These are phyloP conservation scores for Cadophora gregata DNA, from an alignment of 2,329 filamentous ascomycete genomes.

Conservation along the genomic window DNA sequence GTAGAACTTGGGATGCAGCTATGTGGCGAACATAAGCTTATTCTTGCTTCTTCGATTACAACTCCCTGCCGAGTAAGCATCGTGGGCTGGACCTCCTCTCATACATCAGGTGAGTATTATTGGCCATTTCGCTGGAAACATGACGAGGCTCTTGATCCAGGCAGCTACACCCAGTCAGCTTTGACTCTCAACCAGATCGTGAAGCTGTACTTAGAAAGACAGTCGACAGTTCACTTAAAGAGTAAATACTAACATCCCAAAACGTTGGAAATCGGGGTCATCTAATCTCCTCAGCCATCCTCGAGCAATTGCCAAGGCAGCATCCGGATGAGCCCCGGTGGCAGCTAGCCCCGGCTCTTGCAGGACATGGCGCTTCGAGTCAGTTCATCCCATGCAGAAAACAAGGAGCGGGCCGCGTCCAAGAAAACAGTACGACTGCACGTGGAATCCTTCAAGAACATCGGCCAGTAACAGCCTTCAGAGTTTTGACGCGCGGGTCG, in stretches of 20 bases:
- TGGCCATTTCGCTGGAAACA: not conserved
- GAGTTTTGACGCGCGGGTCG: not conserved
- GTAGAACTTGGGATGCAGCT: not conserved
- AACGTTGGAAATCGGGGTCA: not conserved
- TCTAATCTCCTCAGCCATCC: not conserved
- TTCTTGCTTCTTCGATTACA: not conserved
- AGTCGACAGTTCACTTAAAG: not conserved
- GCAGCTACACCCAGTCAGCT: not conserved
- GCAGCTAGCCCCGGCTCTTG: not conserved
- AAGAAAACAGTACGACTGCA: not conserved
- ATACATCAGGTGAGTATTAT: not conserved
- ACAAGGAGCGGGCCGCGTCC: not conserved
- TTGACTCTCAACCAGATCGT: too few relatives aligned
- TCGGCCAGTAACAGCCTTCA: not conserved
- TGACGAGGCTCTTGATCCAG: not conserved
- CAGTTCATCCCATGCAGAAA: not conserved
- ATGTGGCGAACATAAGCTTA: constrained; percentile 3
- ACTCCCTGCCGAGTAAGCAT: not conserved
- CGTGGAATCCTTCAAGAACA: not conserved
- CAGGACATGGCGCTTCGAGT: not conserved
- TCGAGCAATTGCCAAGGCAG: not conserved
- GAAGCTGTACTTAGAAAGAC: too few relatives aligned
- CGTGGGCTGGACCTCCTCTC: not conserved
- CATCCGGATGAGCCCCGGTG: constrained; percentile 1
- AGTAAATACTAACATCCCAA: not conserved